A percentile compares a stretch with the other conserved stretches of the same genome.
These are phyloP conservation scores for Penicillium aurantiogriseum DNA, from an alignment of 2,329 filamentous ascomycete genomes.

Conservation along the genomic window DNA sequence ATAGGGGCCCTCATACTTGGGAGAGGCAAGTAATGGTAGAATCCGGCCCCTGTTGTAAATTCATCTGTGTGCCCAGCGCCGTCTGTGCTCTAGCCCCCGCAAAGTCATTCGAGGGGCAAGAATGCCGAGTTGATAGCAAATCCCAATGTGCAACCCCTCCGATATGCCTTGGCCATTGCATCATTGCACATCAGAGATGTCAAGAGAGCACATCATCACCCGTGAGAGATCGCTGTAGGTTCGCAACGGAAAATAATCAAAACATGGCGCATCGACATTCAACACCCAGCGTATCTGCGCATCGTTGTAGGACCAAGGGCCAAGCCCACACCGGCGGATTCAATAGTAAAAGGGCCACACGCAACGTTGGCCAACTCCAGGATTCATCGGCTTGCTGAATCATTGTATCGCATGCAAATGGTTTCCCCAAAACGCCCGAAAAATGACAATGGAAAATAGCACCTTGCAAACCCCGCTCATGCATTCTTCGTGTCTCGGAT, in stretches of 20 bases:
- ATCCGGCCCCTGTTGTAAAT: conserved; percentile 1
- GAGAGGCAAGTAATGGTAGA: neutral
- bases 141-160: neutral
- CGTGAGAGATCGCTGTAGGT: neutral
- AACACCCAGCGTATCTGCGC: neutral
- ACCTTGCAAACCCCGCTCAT: conserved; percentile 34
- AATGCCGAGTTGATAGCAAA: conserved; percentile 4
- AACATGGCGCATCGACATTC: neutral
- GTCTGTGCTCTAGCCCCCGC: conserved; percentile 11
- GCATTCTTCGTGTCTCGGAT: conserved; percentile 82
- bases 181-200: conserved; percentile 2
- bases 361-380: conserved; percentile 1
- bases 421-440: conserved; percentile 3
- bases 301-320: neutral
- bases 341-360: neutral
- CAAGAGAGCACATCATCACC: neutral
- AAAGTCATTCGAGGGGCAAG: conserved; percentile 1
- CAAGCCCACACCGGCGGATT: neutral
- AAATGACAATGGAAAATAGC: conserved; percentile 6
- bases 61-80: neutral
- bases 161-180: neutral
- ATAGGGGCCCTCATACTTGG: conserved; percentile 6
- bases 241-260: neutral
- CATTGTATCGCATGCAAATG: conserved; percentile 12
- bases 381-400: conserved; percentile 6